Evolutionary conservation across 305 asterid genomes (phyloP).

Genomic region (Fraxinus ornus): DNA sequence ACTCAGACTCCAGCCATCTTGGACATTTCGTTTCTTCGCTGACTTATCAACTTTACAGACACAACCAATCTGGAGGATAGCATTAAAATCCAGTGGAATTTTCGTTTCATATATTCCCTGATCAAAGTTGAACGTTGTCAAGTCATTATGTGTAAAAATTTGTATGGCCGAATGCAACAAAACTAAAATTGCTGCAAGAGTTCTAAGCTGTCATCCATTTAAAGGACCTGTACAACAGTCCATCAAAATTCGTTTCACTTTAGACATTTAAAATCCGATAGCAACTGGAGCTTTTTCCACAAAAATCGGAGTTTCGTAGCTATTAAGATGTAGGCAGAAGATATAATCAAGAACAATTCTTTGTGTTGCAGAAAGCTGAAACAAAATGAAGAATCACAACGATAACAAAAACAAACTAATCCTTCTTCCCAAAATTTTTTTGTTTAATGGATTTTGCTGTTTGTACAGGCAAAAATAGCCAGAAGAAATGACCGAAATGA

Average conservation of each 20-base stretch:
- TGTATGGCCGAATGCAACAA: slow-evolving; percentile 8
- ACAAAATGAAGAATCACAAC: background rate
- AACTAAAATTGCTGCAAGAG: slow-evolving; percentile 11
- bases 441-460: background rate
- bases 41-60: slow-evolving; percentile 94
- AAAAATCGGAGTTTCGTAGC: background rate
- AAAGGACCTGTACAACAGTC: slow-evolving; percentile 4
- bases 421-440: background rate
- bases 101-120: slow-evolving; percentile 97
- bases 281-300: background rate
- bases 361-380: slow-evolving; percentile 14
- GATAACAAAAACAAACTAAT: background rate
- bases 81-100: slow-evolving; percentile 74
- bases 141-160: slow-evolving; percentile 14
- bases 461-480: background rate
- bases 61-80: slow-evolving; percentile 87
- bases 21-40: slow-evolving; percentile 62
- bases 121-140: slow-evolving; percentile 31
- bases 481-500: background rate
- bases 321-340: slow-evolving; percentile 8
- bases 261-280: slow-evolving; percentile 1
- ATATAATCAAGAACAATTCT: slow-evolving; percentile 16
- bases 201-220: slow-evolving; percentile 4
- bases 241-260: slow-evolving; percentile 8
- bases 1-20: slow-evolving; percentile 83